Conservation (phyloP, 805 yeast species). For the Nakazawaea siamensis region DNA sequence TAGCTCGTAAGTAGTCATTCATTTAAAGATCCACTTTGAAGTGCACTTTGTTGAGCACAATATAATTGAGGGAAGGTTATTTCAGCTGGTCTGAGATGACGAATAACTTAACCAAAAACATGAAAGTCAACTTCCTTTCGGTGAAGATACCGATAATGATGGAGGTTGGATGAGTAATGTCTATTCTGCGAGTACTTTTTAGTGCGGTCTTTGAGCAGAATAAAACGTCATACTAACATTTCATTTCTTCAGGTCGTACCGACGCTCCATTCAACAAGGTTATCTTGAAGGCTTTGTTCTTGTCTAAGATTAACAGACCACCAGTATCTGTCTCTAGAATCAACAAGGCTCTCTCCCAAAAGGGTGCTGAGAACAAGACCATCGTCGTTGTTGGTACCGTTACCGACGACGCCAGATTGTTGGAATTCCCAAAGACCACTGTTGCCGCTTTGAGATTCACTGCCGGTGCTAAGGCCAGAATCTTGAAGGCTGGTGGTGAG, state of each 20-base stretch:
- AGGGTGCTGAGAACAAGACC: constrained; percentile 84
- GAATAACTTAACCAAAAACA: background rate
- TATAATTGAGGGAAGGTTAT: too few species aligned
- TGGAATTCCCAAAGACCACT: constrained; percentile 91
- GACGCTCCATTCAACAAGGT: constrained; percentile 99
- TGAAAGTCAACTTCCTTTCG: too few species aligned
- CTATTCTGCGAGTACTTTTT: constrained; percentile 25
- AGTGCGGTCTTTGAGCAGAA: constrained; percentile 46
- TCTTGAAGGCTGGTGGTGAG: constrained; percentile 98
- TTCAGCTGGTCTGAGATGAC: too few species aligned
- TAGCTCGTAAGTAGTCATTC: constrained; percentile 82
- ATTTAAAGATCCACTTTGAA: background rate
- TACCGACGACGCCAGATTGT: constrained; percentile 94
- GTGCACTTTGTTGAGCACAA: too few species aligned
- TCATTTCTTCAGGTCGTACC: constrained; percentile 69
- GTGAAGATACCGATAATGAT: too few species aligned
- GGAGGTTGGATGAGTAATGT: too few species aligned
- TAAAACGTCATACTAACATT: constrained; percentile 22
- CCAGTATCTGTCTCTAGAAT: constrained; percentile 96
- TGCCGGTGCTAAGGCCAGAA: constrained; percentile 97
- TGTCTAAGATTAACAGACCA: constrained; percentile 99
- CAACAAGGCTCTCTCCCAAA: constrained; percentile 55
- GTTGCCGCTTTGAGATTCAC: constrained; percentile 99
- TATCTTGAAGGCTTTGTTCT: constrained; percentile 87
- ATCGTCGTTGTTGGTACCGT: constrained; percentile 99